Percentiles rank a stretch among this genome's conserved stretches.
These are phyloP conservation scores for Thalia dealbata DNA, from an alignment of 176 grass and related monocot genomes.

Conservation along the genomic window DNA sequence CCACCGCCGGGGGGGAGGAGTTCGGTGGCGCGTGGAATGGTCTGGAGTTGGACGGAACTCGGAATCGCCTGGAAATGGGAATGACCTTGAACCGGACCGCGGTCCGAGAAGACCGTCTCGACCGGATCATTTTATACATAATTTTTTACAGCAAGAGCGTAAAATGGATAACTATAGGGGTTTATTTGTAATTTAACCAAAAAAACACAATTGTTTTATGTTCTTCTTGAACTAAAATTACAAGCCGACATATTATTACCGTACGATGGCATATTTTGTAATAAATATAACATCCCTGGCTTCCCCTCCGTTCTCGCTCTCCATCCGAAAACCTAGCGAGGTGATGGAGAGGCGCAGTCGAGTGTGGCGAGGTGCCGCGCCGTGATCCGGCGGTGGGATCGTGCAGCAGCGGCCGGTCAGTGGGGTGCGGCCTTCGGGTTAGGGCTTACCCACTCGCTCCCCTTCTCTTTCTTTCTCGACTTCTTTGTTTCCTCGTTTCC, in stretches of 20 bases:
- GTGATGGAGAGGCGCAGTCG: not conserved
- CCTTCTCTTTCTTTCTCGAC: not conserved
- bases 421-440: not conserved
- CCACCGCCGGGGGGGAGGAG: not conserved
- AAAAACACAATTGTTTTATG: no score
- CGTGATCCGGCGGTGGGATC: not conserved
- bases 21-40: not conserved
- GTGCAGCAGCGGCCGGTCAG: not conserved
- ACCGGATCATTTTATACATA: no score
- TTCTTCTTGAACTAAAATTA: no score
- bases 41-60: no score
- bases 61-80: no score
- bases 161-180: no score
- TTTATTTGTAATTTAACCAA: no score
- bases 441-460: not conserved
- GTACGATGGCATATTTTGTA: slow-evolving; percentile 11
- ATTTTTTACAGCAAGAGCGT: no score
- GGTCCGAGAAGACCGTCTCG: no score
- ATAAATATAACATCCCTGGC: not conserved
- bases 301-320: not conserved
- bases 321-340: slow-evolving; percentile 11
- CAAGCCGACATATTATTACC: not conserved
- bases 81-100: no score
- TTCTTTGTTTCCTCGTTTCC: not conserved
- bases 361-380: not conserved